phyloP scores from a whole-genome alignment of 805 yeast genomes.

The Komagataella mondaviorum region DNA sequence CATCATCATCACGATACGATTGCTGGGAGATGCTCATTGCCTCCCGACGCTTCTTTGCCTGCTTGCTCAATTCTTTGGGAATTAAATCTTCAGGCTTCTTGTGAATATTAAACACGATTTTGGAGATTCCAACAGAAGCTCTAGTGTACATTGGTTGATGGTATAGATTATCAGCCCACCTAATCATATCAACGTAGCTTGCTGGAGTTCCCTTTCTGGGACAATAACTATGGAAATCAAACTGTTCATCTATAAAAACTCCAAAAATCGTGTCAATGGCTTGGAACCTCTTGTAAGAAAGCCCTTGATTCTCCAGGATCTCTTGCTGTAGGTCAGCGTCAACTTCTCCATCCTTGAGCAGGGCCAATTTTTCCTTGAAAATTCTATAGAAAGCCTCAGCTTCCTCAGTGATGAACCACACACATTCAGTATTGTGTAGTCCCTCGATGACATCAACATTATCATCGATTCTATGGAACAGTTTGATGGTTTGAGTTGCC shows the following conservation, averaged over 20 bases:
- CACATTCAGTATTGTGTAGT: conserved; percentile 79
- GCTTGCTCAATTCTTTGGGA: conserved; percentile 21
- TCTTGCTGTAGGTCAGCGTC: conserved; percentile 21
- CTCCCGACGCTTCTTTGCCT: conserved; percentile 42
- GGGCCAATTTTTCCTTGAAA: conserved; percentile 20
- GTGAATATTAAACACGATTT: conserved; percentile 33
- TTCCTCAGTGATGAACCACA: conserved; percentile 76
- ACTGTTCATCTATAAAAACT: conserved; percentile 70
- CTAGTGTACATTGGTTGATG: conserved; percentile 61
- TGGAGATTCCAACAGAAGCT: conserved; percentile 51
- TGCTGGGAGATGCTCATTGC: conserved; percentile 30
- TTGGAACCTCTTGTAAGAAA: conserved; percentile 67
- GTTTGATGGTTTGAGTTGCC: conserved; percentile 60
- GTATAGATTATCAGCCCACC: conserved; percentile 74
- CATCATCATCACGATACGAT: conserved; percentile 34
- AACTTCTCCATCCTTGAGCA: background rate
- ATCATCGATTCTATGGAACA: conserved; percentile 81
- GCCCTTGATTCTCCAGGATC: conserved; percentile 38
- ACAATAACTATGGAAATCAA: conserved; percentile 90
- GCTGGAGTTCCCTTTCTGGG: conserved; percentile 85
- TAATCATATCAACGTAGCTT: conserved; percentile 60
- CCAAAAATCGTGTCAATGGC: conserved; percentile 56
- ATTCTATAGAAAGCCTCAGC: conserved; percentile 71
- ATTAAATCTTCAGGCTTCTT: conserved; percentile 4
- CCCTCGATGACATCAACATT: conserved; percentile 77